Percentiles rank a stretch among this genome's conserved stretches.
These are phyloP conservation scores for Linnemannia elongata DNA, from an alignment of 192 early-diverging fungal genomes.

Conservation along the genomic window DNA sequence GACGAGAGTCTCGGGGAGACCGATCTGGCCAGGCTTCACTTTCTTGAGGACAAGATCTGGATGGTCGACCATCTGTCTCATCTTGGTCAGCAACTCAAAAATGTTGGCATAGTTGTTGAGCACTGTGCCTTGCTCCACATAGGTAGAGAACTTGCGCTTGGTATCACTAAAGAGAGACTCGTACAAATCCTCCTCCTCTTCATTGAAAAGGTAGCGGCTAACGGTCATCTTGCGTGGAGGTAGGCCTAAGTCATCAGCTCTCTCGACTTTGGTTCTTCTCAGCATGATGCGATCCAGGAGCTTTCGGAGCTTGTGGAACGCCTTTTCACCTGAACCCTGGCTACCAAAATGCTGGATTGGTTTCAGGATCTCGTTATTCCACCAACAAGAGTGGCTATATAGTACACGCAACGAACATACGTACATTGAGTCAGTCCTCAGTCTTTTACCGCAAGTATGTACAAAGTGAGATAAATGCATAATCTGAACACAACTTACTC, in stretches of 20 bases:
- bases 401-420: not conserved
- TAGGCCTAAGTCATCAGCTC: slow-evolving; percentile 88
- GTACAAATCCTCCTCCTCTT: slow-evolving; percentile 93
- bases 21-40: slow-evolving; percentile 61
- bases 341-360: slow-evolving; percentile 88
- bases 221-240: slow-evolving; percentile 87
- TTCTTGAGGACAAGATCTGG: slow-evolving; percentile 83
- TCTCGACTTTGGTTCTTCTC: slow-evolving; percentile 89
- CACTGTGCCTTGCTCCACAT: slow-evolving; percentile 83
- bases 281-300: slow-evolving; percentile 92
- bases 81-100: slow-evolving; percentile 89
- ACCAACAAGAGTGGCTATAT: slow-evolving; percentile 79
- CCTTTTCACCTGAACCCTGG: slow-evolving; percentile 67
- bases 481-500: slow-evolving; percentile 48
- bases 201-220: slow-evolving; percentile 87
- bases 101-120: slow-evolving; percentile 96
- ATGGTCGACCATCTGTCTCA: slow-evolving; percentile 94
- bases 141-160: slow-evolving; percentile 83
- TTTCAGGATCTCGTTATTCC: slow-evolving; percentile 93
- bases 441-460: too few relatives aligned
- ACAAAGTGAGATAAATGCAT: not conserved
- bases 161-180: slow-evolving; percentile 83
- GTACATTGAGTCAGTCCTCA: not conserved
- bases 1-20: slow-evolving; percentile 74
- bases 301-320: slow-evolving; percentile 80